Evolutionary conservation across 78 protist species (phyloP).

Genomic region (Dictyostelium firmibasis): DNA sequence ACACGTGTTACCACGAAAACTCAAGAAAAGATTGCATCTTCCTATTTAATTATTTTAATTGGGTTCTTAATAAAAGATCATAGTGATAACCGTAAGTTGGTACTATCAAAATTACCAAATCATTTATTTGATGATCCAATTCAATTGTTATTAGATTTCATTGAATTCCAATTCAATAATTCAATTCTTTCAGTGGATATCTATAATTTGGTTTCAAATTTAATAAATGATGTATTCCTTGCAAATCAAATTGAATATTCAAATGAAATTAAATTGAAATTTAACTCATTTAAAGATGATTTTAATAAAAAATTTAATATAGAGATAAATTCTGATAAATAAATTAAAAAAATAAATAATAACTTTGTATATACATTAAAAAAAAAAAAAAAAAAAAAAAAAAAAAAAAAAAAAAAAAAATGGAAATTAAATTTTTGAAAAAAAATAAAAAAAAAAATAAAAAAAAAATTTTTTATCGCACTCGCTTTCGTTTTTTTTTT

Average conservation of each 20-base stretch:
- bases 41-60: conserved; percentile 48
- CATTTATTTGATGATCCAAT: conserved; percentile 14
- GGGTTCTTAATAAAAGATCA: conserved; percentile 60
- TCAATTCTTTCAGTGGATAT: conserved; percentile 6
- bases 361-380: background rate
- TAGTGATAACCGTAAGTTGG: background rate
- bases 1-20: conserved; percentile 49
- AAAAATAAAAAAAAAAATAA: background rate
- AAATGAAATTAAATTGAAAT: conserved; percentile 1
- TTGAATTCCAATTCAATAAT: conserved; percentile 29
- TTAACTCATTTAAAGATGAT: background rate
- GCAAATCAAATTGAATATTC: background rate
- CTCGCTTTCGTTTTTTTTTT: background rate
- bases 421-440: background rate
- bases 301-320: conserved; percentile 26
- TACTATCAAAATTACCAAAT: background rate
- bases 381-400: background rate
- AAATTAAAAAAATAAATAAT: background rate
- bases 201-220: conserved; percentile 32
- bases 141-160: conserved; percentile 25
- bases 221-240: conserved; percentile 27
- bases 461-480: background rate
- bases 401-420: background rate
- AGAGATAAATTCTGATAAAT: background rate
- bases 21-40: conserved; percentile 69